These are phyloP conservation scores for Penicillium diatomitis DNA, from an alignment of 495 filamentous ascomycete genomes.

Conservation along the genomic window DNA sequence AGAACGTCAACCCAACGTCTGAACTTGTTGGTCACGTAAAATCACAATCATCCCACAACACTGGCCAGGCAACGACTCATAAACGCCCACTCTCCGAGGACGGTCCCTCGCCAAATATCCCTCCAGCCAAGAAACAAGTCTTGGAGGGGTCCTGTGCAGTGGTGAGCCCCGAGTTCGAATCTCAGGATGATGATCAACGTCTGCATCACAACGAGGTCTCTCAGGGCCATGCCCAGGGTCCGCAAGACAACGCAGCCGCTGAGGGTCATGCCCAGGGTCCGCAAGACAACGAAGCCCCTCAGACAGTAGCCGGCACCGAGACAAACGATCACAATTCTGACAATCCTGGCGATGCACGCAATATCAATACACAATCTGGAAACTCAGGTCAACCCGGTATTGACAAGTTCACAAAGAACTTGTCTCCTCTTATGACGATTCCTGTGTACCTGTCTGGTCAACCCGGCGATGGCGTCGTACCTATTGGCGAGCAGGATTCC, in stretches of 20 bases:
- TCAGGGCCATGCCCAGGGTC: neutral
- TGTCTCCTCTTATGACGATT: conserved; percentile 19
- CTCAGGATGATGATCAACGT: too few species aligned
- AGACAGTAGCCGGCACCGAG: too few species aligned
- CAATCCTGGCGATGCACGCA: neutral
- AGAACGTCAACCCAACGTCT: too few species aligned
- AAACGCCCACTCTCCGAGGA: conserved; percentile 4
- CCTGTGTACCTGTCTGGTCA: conserved; percentile 14
- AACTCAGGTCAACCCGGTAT: neutral
- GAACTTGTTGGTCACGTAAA: too few species aligned
- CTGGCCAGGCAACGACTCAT: too few species aligned
- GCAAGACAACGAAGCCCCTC: neutral
- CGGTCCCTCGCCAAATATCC: conserved; percentile 17
- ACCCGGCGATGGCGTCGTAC: neutral
- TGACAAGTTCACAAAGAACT: neutral
- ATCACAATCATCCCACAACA: too few species aligned
- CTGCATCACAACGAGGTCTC: too few species aligned
- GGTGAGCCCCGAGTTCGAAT: too few species aligned
- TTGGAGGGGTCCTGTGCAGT: too few species aligned
- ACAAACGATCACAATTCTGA: neutral
- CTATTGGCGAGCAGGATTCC: neutral
- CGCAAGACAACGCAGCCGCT: neutral
- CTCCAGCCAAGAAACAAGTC: neutral
- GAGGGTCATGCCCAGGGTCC: neutral
- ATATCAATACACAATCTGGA: neutral